Percentiles rank a stretch among this genome's conserved stretches.
Conservation (phyloP, 768 basidiomycete genomes). For the Leccinum arenicola region DNA sequence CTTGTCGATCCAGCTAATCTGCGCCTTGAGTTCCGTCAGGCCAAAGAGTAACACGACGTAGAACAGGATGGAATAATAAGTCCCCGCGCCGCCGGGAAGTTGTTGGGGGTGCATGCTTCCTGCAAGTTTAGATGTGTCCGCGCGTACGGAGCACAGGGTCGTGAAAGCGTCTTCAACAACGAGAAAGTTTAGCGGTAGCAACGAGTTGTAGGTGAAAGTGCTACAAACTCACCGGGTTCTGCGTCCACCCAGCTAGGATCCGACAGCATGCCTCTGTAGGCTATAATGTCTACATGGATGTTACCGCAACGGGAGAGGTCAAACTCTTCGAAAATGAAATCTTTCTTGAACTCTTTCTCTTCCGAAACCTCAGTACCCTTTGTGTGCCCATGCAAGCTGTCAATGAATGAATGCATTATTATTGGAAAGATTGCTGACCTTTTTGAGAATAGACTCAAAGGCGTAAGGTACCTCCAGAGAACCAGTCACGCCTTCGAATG, state of each 20-base stretch:
- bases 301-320: slow-evolving; percentile 13
- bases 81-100: slow-evolving; percentile 9
- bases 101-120: slow-evolving; percentile 9
- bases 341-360: slow-evolving; percentile 16
- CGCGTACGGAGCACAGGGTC: slow-evolving; percentile 10
- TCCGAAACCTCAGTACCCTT: slow-evolving; percentile 14
- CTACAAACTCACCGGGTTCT: slow-evolving; percentile 7
- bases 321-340: slow-evolving; percentile 13
- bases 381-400: neutral
- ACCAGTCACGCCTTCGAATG: slow-evolving; percentile 12
- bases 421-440: neutral
- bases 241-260: slow-evolving; percentile 9
- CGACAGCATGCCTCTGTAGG: slow-evolving; percentile 7
- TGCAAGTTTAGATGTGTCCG: slow-evolving; percentile 12
- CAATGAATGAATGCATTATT: neutral
- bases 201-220: too few relatives aligned
- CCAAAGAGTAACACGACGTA: slow-evolving; percentile 49
- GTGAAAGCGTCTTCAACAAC: slow-evolving; percentile 6
- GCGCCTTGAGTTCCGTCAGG: slow-evolving; percentile 49
- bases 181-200: neutral
- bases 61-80: slow-evolving; percentile 15
- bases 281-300: slow-evolving; percentile 16
- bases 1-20: slow-evolving; percentile 43
- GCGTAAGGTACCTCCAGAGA: slow-evolving; percentile 8
- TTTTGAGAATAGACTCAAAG: slow-evolving; percentile 11